phyloP scores from a whole-genome alignment of 2,329 filamentous ascomycete species.

The Amesomyces nigricolor region DNA sequence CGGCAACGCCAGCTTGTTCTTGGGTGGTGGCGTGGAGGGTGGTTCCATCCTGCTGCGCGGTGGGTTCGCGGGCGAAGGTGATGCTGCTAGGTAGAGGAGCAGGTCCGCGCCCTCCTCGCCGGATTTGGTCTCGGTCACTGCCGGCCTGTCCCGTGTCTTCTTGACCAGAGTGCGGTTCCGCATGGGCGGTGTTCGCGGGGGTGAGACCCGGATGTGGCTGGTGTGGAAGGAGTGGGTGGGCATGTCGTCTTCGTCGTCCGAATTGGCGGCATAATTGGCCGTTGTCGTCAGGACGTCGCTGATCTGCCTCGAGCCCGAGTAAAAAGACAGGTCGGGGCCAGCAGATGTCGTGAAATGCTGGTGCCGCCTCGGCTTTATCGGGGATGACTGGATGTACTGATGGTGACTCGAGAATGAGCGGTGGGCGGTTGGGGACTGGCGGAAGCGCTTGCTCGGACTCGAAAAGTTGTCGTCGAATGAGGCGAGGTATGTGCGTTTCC shows the following conservation, averaged over 20 bases:
- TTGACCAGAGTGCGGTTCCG: conserved; percentile 47
- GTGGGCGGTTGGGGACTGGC: conserved; percentile 57
- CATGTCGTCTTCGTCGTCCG: conserved; percentile 82
- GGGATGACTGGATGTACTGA: conserved; percentile 78
- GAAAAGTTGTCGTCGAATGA: conserved; percentile 51
- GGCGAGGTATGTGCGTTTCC: conserved; percentile 58
- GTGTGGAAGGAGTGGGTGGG: conserved; percentile 68
- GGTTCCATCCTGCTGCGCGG: conserved; percentile 54
- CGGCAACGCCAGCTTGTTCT: conserved; percentile 61
- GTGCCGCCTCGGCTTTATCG: conserved; percentile 70
- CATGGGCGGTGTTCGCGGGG: conserved; percentile 76
- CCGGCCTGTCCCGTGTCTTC: conserved; percentile 46
- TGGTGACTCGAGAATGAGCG: conserved; percentile 57
- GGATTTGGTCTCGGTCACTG: conserved; percentile 43
- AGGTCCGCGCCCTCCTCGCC: conserved; percentile 78
- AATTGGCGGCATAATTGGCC: conserved; percentile 57
- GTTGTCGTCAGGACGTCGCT: conserved; percentile 55
- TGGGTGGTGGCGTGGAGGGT: conserved; percentile 70
- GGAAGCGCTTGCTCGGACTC: conserved; percentile 63
- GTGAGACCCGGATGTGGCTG: conserved; percentile 66
- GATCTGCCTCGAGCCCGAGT: conserved; percentile 63
- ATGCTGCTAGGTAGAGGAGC: conserved; percentile 80
- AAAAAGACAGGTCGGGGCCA: conserved; percentile 72
- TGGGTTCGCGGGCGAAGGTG: conserved; percentile 74
- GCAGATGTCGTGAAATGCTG: conserved; percentile 67